Conservation (phyloP, 495 filamentous ascomycete species). For the Penicillium tannophilum region DNA sequence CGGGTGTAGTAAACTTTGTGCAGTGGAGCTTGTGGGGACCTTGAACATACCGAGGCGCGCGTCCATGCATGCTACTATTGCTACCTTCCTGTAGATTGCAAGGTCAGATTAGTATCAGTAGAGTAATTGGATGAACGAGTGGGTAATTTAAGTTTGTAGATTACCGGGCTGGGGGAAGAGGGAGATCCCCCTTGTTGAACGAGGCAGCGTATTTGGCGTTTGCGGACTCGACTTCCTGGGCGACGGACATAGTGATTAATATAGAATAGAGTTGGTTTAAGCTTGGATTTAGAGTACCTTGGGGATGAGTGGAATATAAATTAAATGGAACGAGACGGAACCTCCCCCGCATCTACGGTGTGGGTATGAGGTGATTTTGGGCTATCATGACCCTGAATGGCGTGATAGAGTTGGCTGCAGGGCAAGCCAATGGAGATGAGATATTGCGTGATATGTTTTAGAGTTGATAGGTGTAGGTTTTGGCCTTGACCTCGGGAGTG, state of each 20-base stretch:
- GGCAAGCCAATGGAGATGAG: background rate
- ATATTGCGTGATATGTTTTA: background rate
- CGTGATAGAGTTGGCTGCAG: background rate
- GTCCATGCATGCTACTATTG: constrained; percentile 79
- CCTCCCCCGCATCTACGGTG: background rate
- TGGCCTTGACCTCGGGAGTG: too few relatives aligned
- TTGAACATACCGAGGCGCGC: constrained; percentile 59
- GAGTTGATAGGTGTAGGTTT: too few relatives aligned
- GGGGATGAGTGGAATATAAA: background rate
- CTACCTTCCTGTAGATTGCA: constrained; percentile 27
- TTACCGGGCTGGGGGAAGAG: constrained; percentile 70
- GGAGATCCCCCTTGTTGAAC: constrained; percentile 66
- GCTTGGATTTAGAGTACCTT: too few relatives aligned
- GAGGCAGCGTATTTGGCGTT: constrained; percentile 63
- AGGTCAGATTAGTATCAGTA: constrained; percentile 5
- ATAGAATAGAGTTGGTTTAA: background rate
- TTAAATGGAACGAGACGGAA: background rate
- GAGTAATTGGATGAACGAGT: background rate
- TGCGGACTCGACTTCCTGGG: constrained; percentile 38
- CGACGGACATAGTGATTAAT: constrained; percentile 33
- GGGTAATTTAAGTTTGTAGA: constrained; percentile 53
- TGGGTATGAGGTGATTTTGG: background rate
- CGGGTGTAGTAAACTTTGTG: too few relatives aligned
- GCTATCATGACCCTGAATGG: background rate
- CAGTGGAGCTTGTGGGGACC: background rate